Conservation (phyloP, 805 yeast species). For the Pichia gijzeniarum region DNA sequence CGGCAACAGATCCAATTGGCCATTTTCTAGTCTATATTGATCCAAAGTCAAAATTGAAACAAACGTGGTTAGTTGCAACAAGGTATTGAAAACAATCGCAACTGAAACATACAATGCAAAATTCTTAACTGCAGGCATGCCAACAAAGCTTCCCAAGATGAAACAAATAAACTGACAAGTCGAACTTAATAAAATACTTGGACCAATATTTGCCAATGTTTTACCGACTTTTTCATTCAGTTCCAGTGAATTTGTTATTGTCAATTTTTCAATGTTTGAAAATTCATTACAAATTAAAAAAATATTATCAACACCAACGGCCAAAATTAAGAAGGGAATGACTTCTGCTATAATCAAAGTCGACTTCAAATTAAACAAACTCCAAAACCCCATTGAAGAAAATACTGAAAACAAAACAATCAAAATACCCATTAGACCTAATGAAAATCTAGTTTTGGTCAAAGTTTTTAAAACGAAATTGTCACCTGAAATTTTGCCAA, state of each 20-base stretch:
- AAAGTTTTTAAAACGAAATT: conserved; percentile 20
- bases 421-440: conserved; percentile 79
- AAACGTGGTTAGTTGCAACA: conserved; percentile 77
- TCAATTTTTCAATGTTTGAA: conserved; percentile 42
- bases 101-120: conserved; percentile 89
- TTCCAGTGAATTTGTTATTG: conserved; percentile 31
- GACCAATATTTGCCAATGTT: conserved; percentile 73
- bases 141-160: conserved; percentile 67
- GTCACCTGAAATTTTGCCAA: conserved; percentile 8
- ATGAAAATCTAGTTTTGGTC: conserved; percentile 54
- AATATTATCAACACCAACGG: conserved; percentile 92
- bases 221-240: conserved; percentile 54
- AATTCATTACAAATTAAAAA: conserved; percentile 81
- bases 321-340: conserved; percentile 85
- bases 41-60: conserved; percentile 66
- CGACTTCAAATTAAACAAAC: conserved; percentile 70
- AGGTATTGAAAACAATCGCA: conserved; percentile 70
- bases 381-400: conserved; percentile 77
- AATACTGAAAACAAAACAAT: conserved; percentile 77
- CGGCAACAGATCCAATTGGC: conserved; percentile 56
- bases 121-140: conserved; percentile 95
- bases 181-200: conserved; percentile 77
- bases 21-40: conserved; percentile 51
- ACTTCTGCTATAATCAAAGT: conserved; percentile 95
- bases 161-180: conserved; percentile 76